phyloP scores from a whole-genome alignment of 495 filamentous ascomycete genomes.

The Geopyxis carbonaria region DNA sequence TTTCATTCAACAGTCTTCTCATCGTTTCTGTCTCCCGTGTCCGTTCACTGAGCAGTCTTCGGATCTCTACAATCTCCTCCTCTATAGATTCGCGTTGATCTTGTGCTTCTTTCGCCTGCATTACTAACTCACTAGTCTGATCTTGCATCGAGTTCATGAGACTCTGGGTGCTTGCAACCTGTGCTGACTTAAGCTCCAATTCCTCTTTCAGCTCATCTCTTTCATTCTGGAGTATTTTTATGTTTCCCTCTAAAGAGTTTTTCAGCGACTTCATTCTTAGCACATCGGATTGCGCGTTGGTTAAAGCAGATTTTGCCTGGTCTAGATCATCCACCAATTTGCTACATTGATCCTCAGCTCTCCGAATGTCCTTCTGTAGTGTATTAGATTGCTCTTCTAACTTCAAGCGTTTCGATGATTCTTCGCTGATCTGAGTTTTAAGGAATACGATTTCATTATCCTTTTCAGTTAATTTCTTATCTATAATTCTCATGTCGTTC shows the following conservation, averaged over 20 bases:
- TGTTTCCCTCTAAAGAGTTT: slow-evolving; percentile 54
- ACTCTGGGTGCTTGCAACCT: slow-evolving; percentile 68
- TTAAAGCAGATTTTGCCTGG: slow-evolving; percentile 47
- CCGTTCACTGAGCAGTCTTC: slow-evolving; percentile 72
- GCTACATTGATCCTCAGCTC: slow-evolving; percentile 57
- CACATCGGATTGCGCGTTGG: slow-evolving; percentile 52
- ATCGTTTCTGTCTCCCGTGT: slow-evolving; percentile 94
- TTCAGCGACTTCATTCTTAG: slow-evolving; percentile 43
- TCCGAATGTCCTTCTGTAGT: slow-evolving; percentile 55
- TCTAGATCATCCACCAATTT: slow-evolving; percentile 27
- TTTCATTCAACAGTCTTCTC: slow-evolving; percentile 72
- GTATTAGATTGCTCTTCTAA: slow-evolving; percentile 60
- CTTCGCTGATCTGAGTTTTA: slow-evolving; percentile 56
- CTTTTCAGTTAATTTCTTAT: slow-evolving; percentile 49
- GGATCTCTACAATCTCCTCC: slow-evolving; percentile 79
- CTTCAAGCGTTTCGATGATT: slow-evolving; percentile 50
- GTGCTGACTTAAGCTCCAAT: slow-evolving; percentile 63
- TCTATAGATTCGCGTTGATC: slow-evolving; percentile 73
- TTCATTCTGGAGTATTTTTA: slow-evolving; percentile 45
- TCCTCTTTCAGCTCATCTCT: slow-evolving; percentile 58
- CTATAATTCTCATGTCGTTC: slow-evolving; percentile 49
- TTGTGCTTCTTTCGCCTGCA: slow-evolving; percentile 81
- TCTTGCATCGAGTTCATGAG: slow-evolving; percentile 83
- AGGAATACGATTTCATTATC: slow-evolving; percentile 61
- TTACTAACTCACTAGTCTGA: slow-evolving; percentile 70